Evolutionary conservation across 2,329 filamentous ascomycete species (phyloP).

Genomic region (Curvularia verruculosa): DNA sequence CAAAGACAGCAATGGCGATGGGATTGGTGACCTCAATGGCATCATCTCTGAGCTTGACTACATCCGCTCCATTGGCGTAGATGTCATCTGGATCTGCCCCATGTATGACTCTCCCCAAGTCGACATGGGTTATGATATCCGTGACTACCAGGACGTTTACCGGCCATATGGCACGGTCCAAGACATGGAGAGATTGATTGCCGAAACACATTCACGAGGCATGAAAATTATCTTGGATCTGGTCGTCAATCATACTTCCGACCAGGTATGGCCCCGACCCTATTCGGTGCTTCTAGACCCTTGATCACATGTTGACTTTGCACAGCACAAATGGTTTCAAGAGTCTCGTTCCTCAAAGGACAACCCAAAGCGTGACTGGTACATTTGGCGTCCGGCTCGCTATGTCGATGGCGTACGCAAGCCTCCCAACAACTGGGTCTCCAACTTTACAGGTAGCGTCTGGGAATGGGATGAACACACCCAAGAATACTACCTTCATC

Average conservation of each 20-base stretch:
- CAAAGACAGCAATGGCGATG: constrained; percentile 63
- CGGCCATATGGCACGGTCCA: constrained; percentile 49
- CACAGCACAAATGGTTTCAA: constrained; percentile 62
- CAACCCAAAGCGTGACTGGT: constrained; percentile 62
- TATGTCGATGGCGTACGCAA: constrained; percentile 63
- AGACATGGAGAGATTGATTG: constrained; percentile 49
- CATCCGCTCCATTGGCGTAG: constrained; percentile 55
- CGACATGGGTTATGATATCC: constrained; percentile 52
- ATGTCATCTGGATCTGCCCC: constrained; percentile 47
- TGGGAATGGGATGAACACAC: constrained; percentile 78
- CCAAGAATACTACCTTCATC: constrained; percentile 73
- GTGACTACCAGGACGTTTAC: constrained; percentile 50
- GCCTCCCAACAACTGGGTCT: constrained; percentile 77
- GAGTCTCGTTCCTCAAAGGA: constrained; percentile 59
- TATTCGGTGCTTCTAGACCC: neutral
- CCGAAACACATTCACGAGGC: constrained; percentile 43
- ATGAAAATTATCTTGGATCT: constrained; percentile 51
- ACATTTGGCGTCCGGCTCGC: constrained; percentile 59
- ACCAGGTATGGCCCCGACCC: constrained; percentile 32
- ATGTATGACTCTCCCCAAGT: constrained; percentile 56
- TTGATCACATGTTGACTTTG: constrained; percentile 9
- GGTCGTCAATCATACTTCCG: constrained; percentile 51
- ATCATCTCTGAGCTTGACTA: constrained; percentile 65
- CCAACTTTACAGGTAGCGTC: constrained; percentile 65
- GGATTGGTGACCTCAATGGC: constrained; percentile 63